Percentiles rank a stretch among this genome's conserved stretches.
These are phyloP conservation scores for Myxozyma sirexii DNA, from an alignment of 805 yeast genomes.

Conservation along the genomic window DNA sequence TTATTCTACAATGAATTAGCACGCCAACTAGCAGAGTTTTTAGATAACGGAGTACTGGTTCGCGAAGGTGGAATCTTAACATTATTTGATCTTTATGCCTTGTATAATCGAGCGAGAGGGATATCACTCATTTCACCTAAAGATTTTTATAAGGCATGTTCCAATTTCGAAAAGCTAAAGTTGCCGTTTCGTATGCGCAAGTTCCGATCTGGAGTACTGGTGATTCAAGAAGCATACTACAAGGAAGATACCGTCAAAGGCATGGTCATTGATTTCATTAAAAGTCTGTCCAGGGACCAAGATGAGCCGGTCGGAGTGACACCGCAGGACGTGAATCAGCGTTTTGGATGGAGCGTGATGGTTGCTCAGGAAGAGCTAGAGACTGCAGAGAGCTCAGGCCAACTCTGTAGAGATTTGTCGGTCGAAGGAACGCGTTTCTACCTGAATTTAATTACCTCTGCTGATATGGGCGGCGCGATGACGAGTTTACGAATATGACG, in stretches of 20 bases:
- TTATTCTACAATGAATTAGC: slow-evolving; percentile 60
- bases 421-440: slow-evolving; percentile 68
- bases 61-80: slow-evolving; percentile 62
- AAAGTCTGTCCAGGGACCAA: not conserved
- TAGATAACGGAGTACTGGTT: slow-evolving; percentile 51
- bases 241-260: slow-evolving; percentile 43
- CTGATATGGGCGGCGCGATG: not conserved
- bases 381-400: slow-evolving; percentile 58
- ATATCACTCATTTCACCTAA: slow-evolving; percentile 67
- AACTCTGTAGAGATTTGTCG: slow-evolving; percentile 66
- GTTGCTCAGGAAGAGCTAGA: slow-evolving; percentile 67
- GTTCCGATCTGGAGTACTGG: slow-evolving; percentile 47
- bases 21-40: slow-evolving; percentile 75
- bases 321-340: slow-evolving; percentile 33
- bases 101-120: slow-evolving; percentile 67
- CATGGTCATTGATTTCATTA: slow-evolving; percentile 20
- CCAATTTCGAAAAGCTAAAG: slow-evolving; percentile 55
- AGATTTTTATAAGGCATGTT: slow-evolving; percentile 66
- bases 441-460: slow-evolving; percentile 45
- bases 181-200: slow-evolving; percentile 57
- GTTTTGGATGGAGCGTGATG: slow-evolving; percentile 58
- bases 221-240: slow-evolving; percentile 47
- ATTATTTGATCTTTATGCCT: slow-evolving; percentile 61
- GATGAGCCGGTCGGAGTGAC: slow-evolving; percentile 39
- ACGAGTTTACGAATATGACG: not conserved